phyloP scores from a whole-genome alignment of 2,329 filamentous ascomycete genomes.

The Colletotrichum neosansevieriae region DNA sequence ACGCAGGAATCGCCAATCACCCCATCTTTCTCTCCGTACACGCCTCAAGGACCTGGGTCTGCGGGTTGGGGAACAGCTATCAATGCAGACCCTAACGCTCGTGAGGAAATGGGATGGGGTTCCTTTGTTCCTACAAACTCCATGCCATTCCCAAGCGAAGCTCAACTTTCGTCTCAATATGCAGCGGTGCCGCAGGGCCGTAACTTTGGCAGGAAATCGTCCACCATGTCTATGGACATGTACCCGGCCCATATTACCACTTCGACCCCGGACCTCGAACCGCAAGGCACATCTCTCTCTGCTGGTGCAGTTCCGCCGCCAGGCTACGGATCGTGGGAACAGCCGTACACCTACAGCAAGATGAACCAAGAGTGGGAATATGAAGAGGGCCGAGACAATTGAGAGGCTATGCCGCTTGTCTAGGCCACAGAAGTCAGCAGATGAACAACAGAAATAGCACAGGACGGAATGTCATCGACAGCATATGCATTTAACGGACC shows the following conservation, averaged over 20 bases:
- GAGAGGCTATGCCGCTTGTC: neutral
- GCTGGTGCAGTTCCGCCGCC: conserved; percentile 53
- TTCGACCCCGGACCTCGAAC: conserved; percentile 52
- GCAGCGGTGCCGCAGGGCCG: conserved; percentile 52
- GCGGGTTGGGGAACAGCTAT: conserved; percentile 56
- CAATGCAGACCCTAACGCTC: conserved; percentile 53
- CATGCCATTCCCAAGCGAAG: conserved; percentile 44
- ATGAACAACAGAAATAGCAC: neutral
- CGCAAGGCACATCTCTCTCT: conserved; percentile 52
- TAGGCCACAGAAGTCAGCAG: neutral
- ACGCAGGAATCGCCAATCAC: conserved; percentile 63
- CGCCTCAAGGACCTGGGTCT: conserved; percentile 54
- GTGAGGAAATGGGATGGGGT: conserved; percentile 60
- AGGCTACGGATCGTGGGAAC: conserved; percentile 59
- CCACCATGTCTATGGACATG: conserved; percentile 56
- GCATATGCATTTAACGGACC: conserved; percentile 23
- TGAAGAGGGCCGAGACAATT: conserved; percentile 41
- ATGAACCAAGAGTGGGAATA: conserved; percentile 53
- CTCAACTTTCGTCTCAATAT: conserved; percentile 52
- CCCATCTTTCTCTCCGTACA: conserved; percentile 63
- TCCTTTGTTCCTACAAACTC: conserved; percentile 57
- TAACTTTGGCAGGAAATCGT: conserved; percentile 58
- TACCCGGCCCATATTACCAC: conserved; percentile 57
- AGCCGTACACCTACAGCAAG: conserved; percentile 57
- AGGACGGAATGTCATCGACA: neutral